Evolutionary conservation across 2,329 filamentous ascomycete genomes (phyloP), one percentile per base, ranked within the genome.

Genomic region (Botryosphaeria dothidea): DNA sequence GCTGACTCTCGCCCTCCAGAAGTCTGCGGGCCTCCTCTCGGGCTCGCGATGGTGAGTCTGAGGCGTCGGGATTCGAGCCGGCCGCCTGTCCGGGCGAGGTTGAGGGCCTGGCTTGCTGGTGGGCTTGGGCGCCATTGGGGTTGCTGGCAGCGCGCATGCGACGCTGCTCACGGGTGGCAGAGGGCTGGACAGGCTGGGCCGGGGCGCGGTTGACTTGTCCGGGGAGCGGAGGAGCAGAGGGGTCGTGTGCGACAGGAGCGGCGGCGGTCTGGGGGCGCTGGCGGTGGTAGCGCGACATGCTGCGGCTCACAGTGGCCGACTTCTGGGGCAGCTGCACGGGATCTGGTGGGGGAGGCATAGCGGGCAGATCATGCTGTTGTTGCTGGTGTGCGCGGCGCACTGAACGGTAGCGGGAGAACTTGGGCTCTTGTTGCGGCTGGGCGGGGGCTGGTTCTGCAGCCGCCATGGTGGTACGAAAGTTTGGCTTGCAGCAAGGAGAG

Each of bases 321-420:
- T 71, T 56, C 17, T 36, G 51, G 5, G 38, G 17, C 27, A 48
- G 21, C 36, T 56, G 38, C 5, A 51, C 7, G 58, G 57, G 29
- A 11, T 66, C 38, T 19, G 70, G 69, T 36, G 73, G 70, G 38
- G 71, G 64, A 52, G 74, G 74, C 57, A 73, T 67, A 3, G 69
- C 66, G 27, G 74, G 74, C 21, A 67, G 68, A 23, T 70, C 43
- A 62, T 68, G 65, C 38, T 67, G 61, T 38, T 75, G 71, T 65
- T 78, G 66, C 56, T 71, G 73, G 62, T 79, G 75, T 23, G 77
- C 78, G 67, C 80, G 80, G 66, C 86, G 78, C 64, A 87, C 84
- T 31, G 84, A 86, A 68, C 85, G 80, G 74, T 88, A 88, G 46
- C 86, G 82, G 63, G 85, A 84, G 72, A 85, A 82, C 71, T 85